Percentiles rank a stretch among this genome's conserved stretches.
phyloP scores from a whole-genome alignment of 805 yeast genomes.

The Nakazawaea wickerhamii region DNA sequence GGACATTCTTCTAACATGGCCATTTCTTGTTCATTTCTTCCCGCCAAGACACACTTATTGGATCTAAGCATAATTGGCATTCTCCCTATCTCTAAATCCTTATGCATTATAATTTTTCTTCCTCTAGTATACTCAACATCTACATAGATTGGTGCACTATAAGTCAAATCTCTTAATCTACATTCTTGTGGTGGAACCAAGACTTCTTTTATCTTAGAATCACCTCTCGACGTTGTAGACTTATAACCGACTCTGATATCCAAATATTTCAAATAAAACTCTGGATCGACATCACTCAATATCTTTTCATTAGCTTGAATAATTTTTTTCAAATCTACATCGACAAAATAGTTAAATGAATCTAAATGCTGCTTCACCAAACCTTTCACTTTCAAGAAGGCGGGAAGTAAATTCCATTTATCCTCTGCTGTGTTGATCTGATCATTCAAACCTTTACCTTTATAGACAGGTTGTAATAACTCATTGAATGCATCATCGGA shows the following conservation, averaged over 20 bases:
- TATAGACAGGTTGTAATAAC: slow-evolving; percentile 71
- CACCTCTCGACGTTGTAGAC: slow-evolving; percentile 38
- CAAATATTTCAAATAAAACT: slow-evolving; percentile 85
- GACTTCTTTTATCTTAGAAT: slow-evolving; percentile 48
- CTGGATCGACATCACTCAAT: slow-evolving; percentile 94
- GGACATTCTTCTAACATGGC: slow-evolving; percentile 92
- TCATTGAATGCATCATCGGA: slow-evolving; percentile 67
- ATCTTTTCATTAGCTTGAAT: slow-evolving; percentile 86
- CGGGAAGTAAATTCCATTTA: slow-evolving; percentile 95
- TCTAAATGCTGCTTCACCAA: slow-evolving; percentile 95
- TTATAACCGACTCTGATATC: slow-evolving; percentile 89
- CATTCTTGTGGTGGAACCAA: slow-evolving; percentile 90
- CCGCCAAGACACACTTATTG: slow-evolving; percentile 82
- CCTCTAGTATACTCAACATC: slow-evolving; percentile 98
- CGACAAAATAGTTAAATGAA: slow-evolving; percentile 96
- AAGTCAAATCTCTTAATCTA: slow-evolving; percentile 87
- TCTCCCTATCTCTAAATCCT: slow-evolving; percentile 90
- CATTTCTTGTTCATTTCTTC: slow-evolving; percentile 76
- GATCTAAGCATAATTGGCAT: slow-evolving; percentile 99
- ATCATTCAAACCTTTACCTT: slow-evolving; percentile 84
- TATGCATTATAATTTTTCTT: slow-evolving; percentile 80
- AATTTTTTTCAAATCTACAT: slow-evolving; percentile 87
- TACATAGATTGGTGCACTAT: slow-evolving; percentile 91
- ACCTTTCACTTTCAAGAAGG: slow-evolving; percentile 92
- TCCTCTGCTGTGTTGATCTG: slow-evolving; percentile 88